These are phyloP conservation scores for Euptelea pleiosperma DNA, from an alignment of 164 flowering plant species.

Conservation along the genomic window DNA sequence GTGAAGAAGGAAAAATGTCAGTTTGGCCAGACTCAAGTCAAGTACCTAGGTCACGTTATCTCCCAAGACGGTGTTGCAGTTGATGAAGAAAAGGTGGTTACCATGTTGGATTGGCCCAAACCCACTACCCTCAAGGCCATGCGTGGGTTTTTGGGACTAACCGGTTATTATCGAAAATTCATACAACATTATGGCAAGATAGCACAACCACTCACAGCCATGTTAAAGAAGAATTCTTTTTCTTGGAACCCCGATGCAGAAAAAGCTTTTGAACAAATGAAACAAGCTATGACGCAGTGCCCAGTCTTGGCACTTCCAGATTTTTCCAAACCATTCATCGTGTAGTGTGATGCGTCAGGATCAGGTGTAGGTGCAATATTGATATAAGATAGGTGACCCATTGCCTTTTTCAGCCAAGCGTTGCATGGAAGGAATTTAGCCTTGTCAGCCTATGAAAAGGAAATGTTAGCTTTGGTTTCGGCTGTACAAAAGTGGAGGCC, in stretches of 20 bases:
- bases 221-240: background rate
- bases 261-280: background rate
- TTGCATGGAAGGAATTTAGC: too few relatives aligned
- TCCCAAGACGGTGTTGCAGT: background rate
- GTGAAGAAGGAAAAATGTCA: too few relatives aligned
- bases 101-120: slow-evolving; percentile 7
- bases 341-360: background rate
- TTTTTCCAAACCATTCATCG: background rate
- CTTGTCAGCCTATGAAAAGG: too few relatives aligned
- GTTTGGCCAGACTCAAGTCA: background rate
- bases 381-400: too few relatives aligned
- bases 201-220: background rate
- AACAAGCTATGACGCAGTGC: background rate
- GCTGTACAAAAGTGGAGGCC: too few relatives aligned
- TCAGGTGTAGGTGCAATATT: background rate
- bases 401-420: too few relatives aligned
- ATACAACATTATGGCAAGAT: background rate
- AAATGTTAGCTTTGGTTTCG: too few relatives aligned
- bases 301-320: background rate
- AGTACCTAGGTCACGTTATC: background rate
- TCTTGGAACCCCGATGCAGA: background rate
- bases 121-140: background rate
- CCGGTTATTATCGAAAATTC: background rate
- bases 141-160: slow-evolving; percentile 5
- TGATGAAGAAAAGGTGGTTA: background rate